Evolutionary conservation across 257 asterid species (phyloP), one percentile per base, ranked within the genome.

Genomic region (Nicotiana obtusifolia): DNA sequence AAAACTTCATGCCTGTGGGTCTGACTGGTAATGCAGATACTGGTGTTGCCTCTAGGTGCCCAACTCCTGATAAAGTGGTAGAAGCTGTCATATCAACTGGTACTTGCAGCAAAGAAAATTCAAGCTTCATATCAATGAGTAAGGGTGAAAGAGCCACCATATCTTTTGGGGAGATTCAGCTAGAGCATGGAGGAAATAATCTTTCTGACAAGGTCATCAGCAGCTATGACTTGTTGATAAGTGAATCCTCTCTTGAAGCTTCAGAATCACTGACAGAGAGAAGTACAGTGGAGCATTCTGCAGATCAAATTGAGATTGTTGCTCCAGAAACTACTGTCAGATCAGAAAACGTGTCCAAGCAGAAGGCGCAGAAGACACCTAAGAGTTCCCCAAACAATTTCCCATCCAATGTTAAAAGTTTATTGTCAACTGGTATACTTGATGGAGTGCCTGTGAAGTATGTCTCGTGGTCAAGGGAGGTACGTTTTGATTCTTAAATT

Each of bases 371-470:
- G 78, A 91, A 88, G 88, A 22, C 86, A 10, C 83, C 77, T 82
- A 91, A 85, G 84, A 84, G 65, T 28, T 22, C 89, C 5, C 81
- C 91, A 2, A 88, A 84, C 80, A 89, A 85, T 85, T 95, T 93
- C 80, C 98, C 98, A 64, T 59, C 94, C 49, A 89, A 93, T 83
- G 97, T 95, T 57, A 95, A 88, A 84, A 88, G 89, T 82, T 86
- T 95, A 83, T 83, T 95, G 66, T 89, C 94, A 44, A 93, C 98
- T 81, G 95, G 97, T 77, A 91, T 93, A 75, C 90, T 92, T 78
- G 95, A 95, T 88, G 99, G 98, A 76, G 94, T 93, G 81, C 93
- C 97, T 0, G 96, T 95, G 88, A 95, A 90, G 86, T 95, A 95
- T 75, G 94, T 90, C 83, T 93, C 98, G 4, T 93, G 95, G 98